Base-by-base conservation (phyloP, 257 asterid species). In the Thymus quinquecostatus region DNA sequence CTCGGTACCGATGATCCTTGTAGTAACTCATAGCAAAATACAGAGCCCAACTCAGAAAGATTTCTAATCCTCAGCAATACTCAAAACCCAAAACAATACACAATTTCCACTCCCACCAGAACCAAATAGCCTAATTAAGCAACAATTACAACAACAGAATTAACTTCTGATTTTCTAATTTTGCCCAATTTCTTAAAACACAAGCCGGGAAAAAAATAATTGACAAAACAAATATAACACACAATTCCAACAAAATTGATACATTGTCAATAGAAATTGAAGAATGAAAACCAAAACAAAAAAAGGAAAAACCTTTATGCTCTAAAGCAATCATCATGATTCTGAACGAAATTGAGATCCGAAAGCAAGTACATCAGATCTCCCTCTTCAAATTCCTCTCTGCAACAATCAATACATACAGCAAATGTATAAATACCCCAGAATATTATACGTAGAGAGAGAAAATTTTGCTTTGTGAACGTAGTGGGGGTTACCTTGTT, bases 281-380 rank as follows among this genome's bases (percentile, higher is more conserved):
- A 43, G 36, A 70, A 6, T 51, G 8, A 38, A 38, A 4, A 4
- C 0, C 0, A 38, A 38, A 38, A 38, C 2, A 34, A 41, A 41
- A 1, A 5, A 53, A 13, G 41, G 55, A 51, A 54, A 40, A 64
- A 86, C 95, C 90, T 83, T 90, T 88, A 83, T 85, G 88, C 75
- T 83, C 88, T 72, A 88, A 72, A 32, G 97, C 82, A 74, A 81
- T 82, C 93, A 88, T 90, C 84, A 77, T 88, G 90, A 40, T 77
- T 78, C 75, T 72, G 85, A 53, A 74, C 75, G 72, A 70, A 82
- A 81, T 82, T 77, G 68, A 78, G 93, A 88, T 88, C 96, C 83
- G 75, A 83, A 62, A 85, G 84, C 85, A 78, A 78, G 91, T 80
- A 90, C 97, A 90, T 90, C 87, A 88, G 91, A 90, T 90, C 88